A percentile compares a stretch with the other conserved stretches of the same genome.
phyloP scores from a whole-genome alignment of 2,329 filamentous ascomycete species.

The Trichoderma sp. region DNA sequence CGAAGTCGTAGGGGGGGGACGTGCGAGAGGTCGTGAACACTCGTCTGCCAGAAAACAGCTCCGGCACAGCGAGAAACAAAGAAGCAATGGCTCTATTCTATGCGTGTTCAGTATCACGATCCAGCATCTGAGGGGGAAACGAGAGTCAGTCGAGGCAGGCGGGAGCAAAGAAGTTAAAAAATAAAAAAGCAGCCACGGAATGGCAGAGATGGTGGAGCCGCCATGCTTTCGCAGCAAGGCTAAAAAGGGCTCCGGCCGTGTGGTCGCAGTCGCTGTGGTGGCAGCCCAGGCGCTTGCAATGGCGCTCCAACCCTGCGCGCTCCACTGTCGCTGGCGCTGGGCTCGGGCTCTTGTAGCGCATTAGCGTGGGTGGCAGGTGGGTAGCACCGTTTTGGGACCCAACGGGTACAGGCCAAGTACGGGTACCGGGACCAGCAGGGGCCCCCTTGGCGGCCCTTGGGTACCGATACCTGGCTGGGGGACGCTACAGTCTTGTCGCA shows the following conservation, averaged over 20 bases:
- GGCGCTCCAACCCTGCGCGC: background rate
- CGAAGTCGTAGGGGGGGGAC: background rate
- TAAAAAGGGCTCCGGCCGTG: slow-evolving; percentile 21
- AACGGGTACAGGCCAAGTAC: slow-evolving; percentile 15
- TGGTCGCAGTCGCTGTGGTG: slow-evolving; percentile 15
- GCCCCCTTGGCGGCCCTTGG: background rate
- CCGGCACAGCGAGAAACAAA: background rate
- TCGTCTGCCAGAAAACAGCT: background rate
- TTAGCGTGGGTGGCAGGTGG: slow-evolving; percentile 29
- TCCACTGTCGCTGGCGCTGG: slow-evolving; percentile 5
- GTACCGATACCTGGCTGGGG: background rate
- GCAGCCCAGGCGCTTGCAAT: slow-evolving; percentile 15
- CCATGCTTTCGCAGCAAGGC: slow-evolving; percentile 8
- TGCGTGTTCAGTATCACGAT: background rate
- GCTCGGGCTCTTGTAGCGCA: slow-evolving; percentile 8
- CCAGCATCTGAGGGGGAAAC: background rate
- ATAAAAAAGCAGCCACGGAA: slow-evolving; percentile 22
- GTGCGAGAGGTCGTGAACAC: background rate
- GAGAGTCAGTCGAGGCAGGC: background rate
- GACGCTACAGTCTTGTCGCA: background rate
- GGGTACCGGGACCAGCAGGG: background rate
- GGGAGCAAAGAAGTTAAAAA: slow-evolving; percentile 22
- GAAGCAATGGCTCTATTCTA: background rate
- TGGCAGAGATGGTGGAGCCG: slow-evolving; percentile 13
- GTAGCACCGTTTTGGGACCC: slow-evolving; percentile 24